Evolutionary conservation across 108 stramenopile species (phyloP), one percentile per base, ranked within the genome.

Genomic region (Discostella stelligeroides): DNA sequence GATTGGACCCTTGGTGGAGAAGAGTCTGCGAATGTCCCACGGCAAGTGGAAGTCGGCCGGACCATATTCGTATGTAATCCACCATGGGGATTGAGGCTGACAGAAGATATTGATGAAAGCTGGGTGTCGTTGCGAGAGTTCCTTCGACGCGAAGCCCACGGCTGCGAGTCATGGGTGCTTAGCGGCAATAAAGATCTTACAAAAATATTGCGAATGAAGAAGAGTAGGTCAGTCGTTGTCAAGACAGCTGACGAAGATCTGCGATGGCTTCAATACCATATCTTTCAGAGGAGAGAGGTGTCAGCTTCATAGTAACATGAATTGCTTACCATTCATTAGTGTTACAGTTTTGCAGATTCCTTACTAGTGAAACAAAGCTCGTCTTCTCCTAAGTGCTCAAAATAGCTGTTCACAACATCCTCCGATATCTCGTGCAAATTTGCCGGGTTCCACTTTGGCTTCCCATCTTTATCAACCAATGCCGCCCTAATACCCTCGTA

Each of bases 401-500:
- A 93, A 59, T 84, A 82, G n/a, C 70, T 47, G 27, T 84, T 79
- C 8, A 94, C 82, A 40, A 75, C 54, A 9, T 86, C 79, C 8
- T 81, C 64, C 13, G 86, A 79, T 20, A 90, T 85, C 43, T 87
- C 87, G 28, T 67, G 65, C 27, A 89, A 56, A 41, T 58, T 71
- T 0, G 67, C 6, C 12, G 88, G 90, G 49, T 73, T 79, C 98
- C 98, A 99, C 63, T 75, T 80, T 29, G 98, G 97, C 15, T 76
- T 61, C 7, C 79, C 69, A 81, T 96, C 96, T 68, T 90, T 92
- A 68, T 99, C 98, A 8, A 99, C 88, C 42, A 99, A 77, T n/a
- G 89, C 82, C 23, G 98, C 91, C 21, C 98, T 87, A n/a, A 99
- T 91, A 5, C 98, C 98, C 70, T 98, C 97, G 66, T 88, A 92